Conservation (phyloP, 192 early-diverging fungal genomes). For the Cetraspora pellucida region DNA sequence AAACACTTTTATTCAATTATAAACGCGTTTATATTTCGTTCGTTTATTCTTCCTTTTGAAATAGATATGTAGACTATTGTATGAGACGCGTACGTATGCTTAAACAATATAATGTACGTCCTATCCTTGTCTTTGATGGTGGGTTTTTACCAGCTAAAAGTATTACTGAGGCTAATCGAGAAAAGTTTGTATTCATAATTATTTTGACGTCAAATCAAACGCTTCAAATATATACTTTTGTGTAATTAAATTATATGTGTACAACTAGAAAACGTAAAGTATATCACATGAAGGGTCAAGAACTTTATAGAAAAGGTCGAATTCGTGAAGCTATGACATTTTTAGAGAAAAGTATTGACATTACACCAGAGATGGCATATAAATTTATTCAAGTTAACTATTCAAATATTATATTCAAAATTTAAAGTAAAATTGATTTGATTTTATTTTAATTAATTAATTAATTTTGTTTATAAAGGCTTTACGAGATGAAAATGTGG, state of each 20-base stretch:
- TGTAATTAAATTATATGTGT: neutral
- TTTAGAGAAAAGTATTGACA: constrained; percentile 77
- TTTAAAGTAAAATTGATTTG: constrained; percentile 20
- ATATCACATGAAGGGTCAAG: constrained; percentile 56
- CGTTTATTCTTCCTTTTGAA: neutral
- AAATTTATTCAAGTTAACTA: constrained; percentile 69
- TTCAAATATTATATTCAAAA: constrained; percentile 3
- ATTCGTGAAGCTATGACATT: constrained; percentile 66
- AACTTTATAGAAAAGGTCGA: constrained; percentile 57
- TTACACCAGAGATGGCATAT: constrained; percentile 83
- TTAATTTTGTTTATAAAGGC: constrained; percentile 38
- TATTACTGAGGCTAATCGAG: constrained; percentile 70
- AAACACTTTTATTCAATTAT: neutral
- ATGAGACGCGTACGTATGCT: constrained; percentile 78
- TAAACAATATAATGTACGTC: constrained; percentile 67
- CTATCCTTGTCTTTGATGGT: constrained; percentile 95
- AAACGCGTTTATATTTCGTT: neutral
- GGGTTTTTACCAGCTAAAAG: constrained; percentile 84
- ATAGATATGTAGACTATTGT: constrained; percentile 84
- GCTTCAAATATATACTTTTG: too few relatives aligned
- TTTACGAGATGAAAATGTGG: constrained; percentile 62
- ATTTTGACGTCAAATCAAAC: neutral
- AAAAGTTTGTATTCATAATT: constrained; percentile 45
- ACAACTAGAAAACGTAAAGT: constrained; percentile 59
- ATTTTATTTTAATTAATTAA: constrained; percentile 2